Percentiles rank a stretch among this genome's conserved stretches.
Conservation (phyloP, 176 grass and related monocot genomes). For the Triticum aestivum region IWGSC_CS_RefSeq_v2.1 NC_057802.1:547045826-547046325, state of each 20-base stretch:
- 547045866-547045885: constrained; percentile 97
- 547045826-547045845: background rate
- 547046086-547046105: background rate
- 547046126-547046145: constrained; percentile 46
- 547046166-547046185: constrained; percentile 98
- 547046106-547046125: background rate
- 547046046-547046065: constrained; percentile 50
- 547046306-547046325: constrained; percentile 93
- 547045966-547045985: constrained; percentile 99
- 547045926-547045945: constrained; percentile 95
- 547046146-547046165: constrained; percentile 83
- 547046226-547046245: constrained; percentile 97
- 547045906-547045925: constrained; percentile 96
- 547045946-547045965: constrained; percentile 95
- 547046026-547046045: constrained; percentile 93
- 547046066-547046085: background rate
- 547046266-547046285: constrained; percentile 88
- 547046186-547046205: constrained; percentile 88
- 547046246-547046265: constrained; percentile 83
- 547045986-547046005: constrained; percentile 98
- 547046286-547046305: constrained; percentile 98
- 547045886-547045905: constrained; percentile 94
- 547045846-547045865: constrained; percentile 40
- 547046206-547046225: constrained; percentile 95
- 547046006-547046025: constrained; percentile 89